Conservation (phyloP, 225 moss, liverwort and hornwort species). For the Physcomitrellopsis africana region DNA sequence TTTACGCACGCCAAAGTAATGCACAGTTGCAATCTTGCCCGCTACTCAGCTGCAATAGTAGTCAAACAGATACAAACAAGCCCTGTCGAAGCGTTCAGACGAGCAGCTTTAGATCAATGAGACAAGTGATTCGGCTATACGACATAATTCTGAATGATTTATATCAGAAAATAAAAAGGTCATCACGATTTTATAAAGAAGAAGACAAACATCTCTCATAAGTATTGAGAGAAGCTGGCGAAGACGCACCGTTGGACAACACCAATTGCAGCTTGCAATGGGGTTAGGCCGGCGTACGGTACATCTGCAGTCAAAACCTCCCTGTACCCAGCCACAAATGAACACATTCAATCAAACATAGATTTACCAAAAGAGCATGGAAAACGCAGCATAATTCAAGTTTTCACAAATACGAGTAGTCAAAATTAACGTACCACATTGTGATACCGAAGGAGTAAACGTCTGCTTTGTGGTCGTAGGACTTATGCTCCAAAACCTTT, state of each 20-base stretch:
- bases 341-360: slow-evolving; percentile 24
- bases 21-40: not conserved
- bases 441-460: slow-evolving; percentile 95
- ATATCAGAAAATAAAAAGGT: not conserved
- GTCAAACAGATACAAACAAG: not conserved
- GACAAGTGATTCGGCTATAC: not conserved
- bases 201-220: slow-evolving; percentile 5
- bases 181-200: not conserved
- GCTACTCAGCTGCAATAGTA: not conserved
- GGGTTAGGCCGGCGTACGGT: slow-evolving; percentile 86
- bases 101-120: not conserved
- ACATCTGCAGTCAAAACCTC: slow-evolving; percentile 89
- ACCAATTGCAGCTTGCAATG: slow-evolving; percentile 96
- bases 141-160: not conserved
- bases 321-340: slow-evolving; percentile 48
- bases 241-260: slow-evolving; percentile 85
- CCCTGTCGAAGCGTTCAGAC: not conserved
- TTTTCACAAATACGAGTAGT: not conserved
- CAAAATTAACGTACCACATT: slow-evolving; percentile 69
- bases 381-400: slow-evolving; percentile 21
- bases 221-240: not conserved
- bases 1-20: not conserved
- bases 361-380: not conserved
- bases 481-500: slow-evolving; percentile 95
- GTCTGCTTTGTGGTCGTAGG: slow-evolving; percentile 93